Evolutionary conservation across 345 rosid genomes (phyloP), one percentile per base, ranked within the genome.

Genomic region (Melaleuca alternifolia): DNA sequence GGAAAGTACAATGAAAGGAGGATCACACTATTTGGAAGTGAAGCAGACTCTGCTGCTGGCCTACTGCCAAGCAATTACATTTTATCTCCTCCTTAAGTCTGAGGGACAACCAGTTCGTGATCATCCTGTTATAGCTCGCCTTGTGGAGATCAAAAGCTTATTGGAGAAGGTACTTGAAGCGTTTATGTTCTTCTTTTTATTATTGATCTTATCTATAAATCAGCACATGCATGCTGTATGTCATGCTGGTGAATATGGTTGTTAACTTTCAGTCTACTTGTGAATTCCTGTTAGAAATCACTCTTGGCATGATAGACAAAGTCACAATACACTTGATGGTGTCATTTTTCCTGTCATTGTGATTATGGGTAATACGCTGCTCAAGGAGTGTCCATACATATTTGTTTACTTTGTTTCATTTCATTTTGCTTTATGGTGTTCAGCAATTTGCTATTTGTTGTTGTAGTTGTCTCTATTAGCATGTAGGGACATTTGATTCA

Each of bases 21-120:
- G 94, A 84, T 46, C 91, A 41, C 95, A 71, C 86, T 96, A 94
- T 89, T 86, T 97, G 92, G 98, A 96, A 92, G 94, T 93, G 89
- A 93, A 94, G 91, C 97, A 97, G 90, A 90, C 88, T 89, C 94
- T 96, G 88, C 91, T 97, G 87, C 91, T 94, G 88, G 86, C 96
- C 24, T 97, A 96, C 88, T 95, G 98, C 85, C 99, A 97, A 90
- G 92, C 96, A 77, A 97, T 97, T 87, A 93, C 98, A 26, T 95
- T 95, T 89, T 96, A 96, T 92, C 96, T 96, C 86, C 98, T 97
- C 87, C 96, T 96, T 88, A 97, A 96, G 90, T 94, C 98, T 44
- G 99, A 96, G 89, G 99, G 98, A 86, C 95, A 91, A 81, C 93
- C 97, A 54, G 94, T 96, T 86, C 94, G 94, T 89, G 98, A 96